Evolutionary conservation across 2,329 filamentous ascomycete genomes (phyloP).

Genomic region (Celoporthe dispersa): DNA sequence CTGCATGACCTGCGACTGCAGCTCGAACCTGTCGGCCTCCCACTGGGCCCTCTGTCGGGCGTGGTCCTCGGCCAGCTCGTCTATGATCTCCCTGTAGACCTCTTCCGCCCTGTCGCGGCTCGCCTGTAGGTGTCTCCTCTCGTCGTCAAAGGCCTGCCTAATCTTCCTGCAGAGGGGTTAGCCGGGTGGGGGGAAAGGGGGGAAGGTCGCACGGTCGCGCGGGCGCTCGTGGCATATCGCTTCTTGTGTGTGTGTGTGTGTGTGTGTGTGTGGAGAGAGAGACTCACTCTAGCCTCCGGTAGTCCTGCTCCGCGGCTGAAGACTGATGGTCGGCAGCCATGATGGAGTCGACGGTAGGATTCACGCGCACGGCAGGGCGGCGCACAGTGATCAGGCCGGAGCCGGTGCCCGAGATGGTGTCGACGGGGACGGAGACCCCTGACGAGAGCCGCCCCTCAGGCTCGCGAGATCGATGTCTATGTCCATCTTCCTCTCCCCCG

Average conservation of each 20-base stretch:
- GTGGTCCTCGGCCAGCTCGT: conserved; percentile 26
- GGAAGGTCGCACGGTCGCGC: not conserved
- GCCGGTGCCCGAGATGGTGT: conserved; percentile 27
- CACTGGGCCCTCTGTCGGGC: conserved; percentile 20
- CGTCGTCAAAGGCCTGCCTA: conserved; percentile 57
- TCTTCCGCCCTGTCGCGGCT: conserved; percentile 58
- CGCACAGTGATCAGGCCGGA: conserved; percentile 28
- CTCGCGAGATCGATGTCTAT: conserved; percentile 16
- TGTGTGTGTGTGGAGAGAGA: not conserved
- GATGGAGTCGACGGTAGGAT: conserved; percentile 14
- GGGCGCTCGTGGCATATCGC: not conserved
- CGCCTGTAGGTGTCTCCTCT: conserved; percentile 58
- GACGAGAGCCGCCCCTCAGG: not conserved
- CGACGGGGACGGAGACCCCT: conserved; percentile 25
- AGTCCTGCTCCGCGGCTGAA: conserved; percentile 16
- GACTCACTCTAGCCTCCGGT: conserved; percentile 26
- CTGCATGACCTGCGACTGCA: conserved; percentile 33
- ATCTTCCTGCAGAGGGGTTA: conserved; percentile 36
- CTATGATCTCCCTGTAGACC: conserved; percentile 45
- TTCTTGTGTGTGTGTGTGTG: no score
- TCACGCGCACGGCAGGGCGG: conserved; percentile 22
- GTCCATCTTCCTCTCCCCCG: conserved; percentile 26
- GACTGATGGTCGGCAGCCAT: conserved; percentile 17
- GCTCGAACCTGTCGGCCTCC: conserved; percentile 43
- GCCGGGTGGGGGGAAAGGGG: no score